Evolutionary conservation across 1,284 basidiomycete species (phyloP), one percentile per base, ranked within the genome.

Genomic region (Sanghuangporus sanghuang): DNA sequence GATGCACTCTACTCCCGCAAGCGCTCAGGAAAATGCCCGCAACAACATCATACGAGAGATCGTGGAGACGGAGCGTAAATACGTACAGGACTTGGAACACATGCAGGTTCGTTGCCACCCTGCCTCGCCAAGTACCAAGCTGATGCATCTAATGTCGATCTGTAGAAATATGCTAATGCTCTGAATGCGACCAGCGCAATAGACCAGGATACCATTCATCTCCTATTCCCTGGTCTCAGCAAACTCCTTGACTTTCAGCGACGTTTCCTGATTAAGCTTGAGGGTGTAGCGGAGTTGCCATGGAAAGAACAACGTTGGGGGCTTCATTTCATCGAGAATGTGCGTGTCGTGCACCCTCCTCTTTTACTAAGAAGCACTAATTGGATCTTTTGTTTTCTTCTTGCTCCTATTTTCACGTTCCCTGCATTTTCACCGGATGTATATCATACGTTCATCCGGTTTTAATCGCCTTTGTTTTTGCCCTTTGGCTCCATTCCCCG

Each of bases 171-270:
- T 71, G 85, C 93, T 6, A 87, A 82, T 56, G 87, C 89, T 16
- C 80, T 98, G 63, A 83, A 92, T 7, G 85, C 90, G 74, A 86
- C 85, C 69, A 92, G 93, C 70, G 83, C 93, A 64, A 87, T 99
- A 67, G 90, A 96, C 71, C 89, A 93, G 68, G 96, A 98, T 75
- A 96, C 95, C 50, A 92, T 98, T 61, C 95, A 98, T 77, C 84
- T 91, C 65, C 88, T 99, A 65, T 99, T 99, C 77, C 94, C 96
- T 8, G 95, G 95, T 75, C 82, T 99, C 66, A 93, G 96, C 80
- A 92, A 95, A 73, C 85, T 99, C 23, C 85, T 98, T 69, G 98
- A 99, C 75, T 97, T 99, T 71, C 96, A 98, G 73, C 87, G 97
- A 68, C 90, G 93, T 74, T 98, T 99, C 77, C 85, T 98, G 64